Percentiles rank a stretch among this genome's conserved stretches.
These are phyloP conservation scores for Cucumis cinereus DNA, from an alignment of 306 rosid species.

Conservation along the genomic window DNA sequence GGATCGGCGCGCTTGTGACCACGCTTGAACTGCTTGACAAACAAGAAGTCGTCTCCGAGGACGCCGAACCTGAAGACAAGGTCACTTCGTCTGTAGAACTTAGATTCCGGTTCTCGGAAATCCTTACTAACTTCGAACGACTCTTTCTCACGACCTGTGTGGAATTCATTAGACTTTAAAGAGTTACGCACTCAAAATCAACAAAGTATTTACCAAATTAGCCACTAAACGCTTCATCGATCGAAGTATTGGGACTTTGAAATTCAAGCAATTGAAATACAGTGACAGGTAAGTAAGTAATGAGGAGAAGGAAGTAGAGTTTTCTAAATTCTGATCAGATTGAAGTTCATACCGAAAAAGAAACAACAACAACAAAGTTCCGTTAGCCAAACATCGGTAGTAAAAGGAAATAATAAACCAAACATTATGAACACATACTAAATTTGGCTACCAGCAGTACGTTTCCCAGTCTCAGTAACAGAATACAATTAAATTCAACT, in stretches of 20 bases:
- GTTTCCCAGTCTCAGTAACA: background rate
- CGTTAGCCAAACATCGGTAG: background rate
- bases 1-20: conserved; percentile 39
- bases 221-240: background rate
- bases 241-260: background rate
- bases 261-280: background rate
- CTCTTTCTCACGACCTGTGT: conserved; percentile 55
- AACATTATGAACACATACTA: background rate
- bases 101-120: conserved; percentile 16
- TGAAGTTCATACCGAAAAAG: background rate
- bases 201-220: background rate
- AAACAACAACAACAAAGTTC: background rate
- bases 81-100: conserved; percentile 5
- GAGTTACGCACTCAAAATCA: background rate
- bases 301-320: background rate
- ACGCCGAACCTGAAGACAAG: conserved; percentile 23
- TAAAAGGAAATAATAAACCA: background rate
- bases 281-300: background rate
- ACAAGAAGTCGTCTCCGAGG: conserved; percentile 44
- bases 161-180: background rate
- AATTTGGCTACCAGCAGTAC: background rate
- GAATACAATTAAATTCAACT: background rate
- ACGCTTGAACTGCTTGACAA: conserved; percentile 45
- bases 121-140: conserved; percentile 46
- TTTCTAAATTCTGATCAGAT: background rate